A percentile compares a stretch with the other conserved stretches of the same genome.
These are phyloP conservation scores for Sanghuangporus weigelae DNA, from an alignment of 1,284 basidiomycete genomes.

Conservation along the genomic window DNA sequence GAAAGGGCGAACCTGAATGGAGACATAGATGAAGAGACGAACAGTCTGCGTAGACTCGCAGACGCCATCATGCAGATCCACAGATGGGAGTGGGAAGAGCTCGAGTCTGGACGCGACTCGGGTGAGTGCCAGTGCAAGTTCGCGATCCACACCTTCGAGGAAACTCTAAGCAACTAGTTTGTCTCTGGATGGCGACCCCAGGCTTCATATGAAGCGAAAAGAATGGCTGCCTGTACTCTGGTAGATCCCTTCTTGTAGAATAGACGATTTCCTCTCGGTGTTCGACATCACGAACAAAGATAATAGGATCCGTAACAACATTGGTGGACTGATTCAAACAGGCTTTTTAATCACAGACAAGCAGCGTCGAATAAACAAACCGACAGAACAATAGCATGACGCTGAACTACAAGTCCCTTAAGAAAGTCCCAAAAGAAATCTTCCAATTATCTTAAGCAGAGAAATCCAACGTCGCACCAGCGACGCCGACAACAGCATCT, in stretches of 20 bases:
- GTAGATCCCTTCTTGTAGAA: no score
- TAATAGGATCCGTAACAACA: no score
- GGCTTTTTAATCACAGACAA: no score
- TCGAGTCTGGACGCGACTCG: not conserved
- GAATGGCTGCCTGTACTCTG: no score
- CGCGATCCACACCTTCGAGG: not conserved
- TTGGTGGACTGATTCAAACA: no score
- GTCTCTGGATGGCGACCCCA: not conserved
- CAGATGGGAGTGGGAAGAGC: constrained; percentile 8
- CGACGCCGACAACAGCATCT: constrained; percentile 28
- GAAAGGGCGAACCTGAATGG: constrained; percentile 1
- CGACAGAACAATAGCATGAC: no score
- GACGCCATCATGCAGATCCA: constrained; percentile 12
- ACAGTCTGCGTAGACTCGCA: not conserved
- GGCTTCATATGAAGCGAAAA: no score
- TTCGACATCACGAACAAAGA: no score
- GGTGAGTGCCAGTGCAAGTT: constrained; percentile 1
- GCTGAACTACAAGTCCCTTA: no score
- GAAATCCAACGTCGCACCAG: constrained; percentile 37
- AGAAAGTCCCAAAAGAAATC: no score
- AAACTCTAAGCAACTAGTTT: not conserved
- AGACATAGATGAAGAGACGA: constrained; percentile 4
- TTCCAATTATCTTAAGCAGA: constrained; percentile 10
- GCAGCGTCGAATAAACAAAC: no score
- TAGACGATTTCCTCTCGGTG: no score